These are phyloP conservation scores for Lathyrus sativus DNA, from an alignment of 306 rosid genomes.

Conservation along the genomic window DNA sequence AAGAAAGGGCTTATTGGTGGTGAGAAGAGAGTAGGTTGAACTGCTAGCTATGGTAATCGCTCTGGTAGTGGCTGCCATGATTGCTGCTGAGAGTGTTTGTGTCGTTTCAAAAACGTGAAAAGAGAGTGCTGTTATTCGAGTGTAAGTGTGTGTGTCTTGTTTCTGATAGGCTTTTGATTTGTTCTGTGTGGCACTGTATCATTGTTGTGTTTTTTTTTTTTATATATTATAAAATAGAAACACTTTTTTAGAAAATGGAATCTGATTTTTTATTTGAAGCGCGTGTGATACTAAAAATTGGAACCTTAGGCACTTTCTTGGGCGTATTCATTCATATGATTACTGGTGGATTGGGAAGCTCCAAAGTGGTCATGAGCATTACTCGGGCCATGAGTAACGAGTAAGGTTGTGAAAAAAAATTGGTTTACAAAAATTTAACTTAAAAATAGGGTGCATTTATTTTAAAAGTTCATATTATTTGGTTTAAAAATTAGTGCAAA, in stretches of 20 bases:
- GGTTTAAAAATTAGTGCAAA: too few relatives aligned
- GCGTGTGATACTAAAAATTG: neutral
- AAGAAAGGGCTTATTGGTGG: conserved; percentile 42
- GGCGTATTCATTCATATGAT: neutral
- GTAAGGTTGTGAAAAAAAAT: too few relatives aligned
- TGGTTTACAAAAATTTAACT: too few relatives aligned
- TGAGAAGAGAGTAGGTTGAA: conserved; percentile 48
- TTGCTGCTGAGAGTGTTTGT: neutral
- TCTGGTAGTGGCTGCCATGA: conserved; percentile 86
- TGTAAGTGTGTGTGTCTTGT: neutral
- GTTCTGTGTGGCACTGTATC: conserved; percentile 22
- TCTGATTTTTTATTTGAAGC: neutral
- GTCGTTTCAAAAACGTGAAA: neutral
- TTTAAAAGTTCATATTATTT: too few relatives aligned
- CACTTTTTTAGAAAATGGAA: neutral
- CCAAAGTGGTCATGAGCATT: too few relatives aligned
- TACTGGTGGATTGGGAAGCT: too few relatives aligned
- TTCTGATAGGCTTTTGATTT: conserved; percentile 35
- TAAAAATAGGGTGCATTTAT: too few relatives aligned
- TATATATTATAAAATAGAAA: too few relatives aligned
- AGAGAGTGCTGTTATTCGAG: neutral
- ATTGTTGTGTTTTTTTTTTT: neutral
- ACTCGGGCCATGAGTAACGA: too few relatives aligned
- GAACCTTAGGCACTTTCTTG: neutral
- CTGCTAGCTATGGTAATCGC: conserved; percentile 61